Evolutionary conservation across 352 stramenopile species (phyloP).

Genomic region (Globisporangium ultimum): DNA sequence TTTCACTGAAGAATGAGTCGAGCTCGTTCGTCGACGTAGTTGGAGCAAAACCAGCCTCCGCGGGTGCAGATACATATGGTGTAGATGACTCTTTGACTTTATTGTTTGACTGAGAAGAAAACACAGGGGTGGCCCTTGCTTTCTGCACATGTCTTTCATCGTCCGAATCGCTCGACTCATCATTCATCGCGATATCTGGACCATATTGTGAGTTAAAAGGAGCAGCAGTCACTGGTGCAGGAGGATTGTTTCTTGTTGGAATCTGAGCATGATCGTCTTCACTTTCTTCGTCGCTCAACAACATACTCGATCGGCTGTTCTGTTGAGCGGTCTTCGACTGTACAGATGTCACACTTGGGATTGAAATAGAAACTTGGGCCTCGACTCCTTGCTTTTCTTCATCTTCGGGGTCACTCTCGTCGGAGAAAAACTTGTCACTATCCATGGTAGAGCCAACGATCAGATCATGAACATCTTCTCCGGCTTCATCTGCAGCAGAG

Average conservation of each 20-base stretch:
- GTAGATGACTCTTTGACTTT: conserved; percentile 2
- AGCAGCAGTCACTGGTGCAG: background rate
- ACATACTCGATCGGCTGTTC: background rate
- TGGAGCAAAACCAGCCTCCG: background rate
- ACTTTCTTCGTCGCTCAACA: conserved; percentile 11
- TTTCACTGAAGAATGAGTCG: conserved; percentile 65
- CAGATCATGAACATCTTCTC: background rate
- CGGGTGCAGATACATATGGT: background rate
- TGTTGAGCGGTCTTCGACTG: background rate
- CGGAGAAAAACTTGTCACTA: conserved; percentile 2
- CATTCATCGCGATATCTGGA: conserved; percentile 4
- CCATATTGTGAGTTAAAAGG: background rate
- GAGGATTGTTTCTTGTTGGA: background rate
- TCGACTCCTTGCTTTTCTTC: background rate
- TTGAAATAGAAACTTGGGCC: background rate
- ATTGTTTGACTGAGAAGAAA: background rate
- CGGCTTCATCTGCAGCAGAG: background rate
- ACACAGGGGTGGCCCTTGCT: background rate
- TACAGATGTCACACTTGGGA: background rate
- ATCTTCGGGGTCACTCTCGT: conserved; percentile 6
- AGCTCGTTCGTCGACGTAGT: conserved; percentile 29
- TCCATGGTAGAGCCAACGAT: background rate
- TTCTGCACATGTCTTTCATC: background rate
- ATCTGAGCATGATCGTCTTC: conserved; percentile 2
- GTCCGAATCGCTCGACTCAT: background rate